phyloP scores from a whole-genome alignment of 768 basidiomycete species.

The Coprinopsis strossmayeri region DNA sequence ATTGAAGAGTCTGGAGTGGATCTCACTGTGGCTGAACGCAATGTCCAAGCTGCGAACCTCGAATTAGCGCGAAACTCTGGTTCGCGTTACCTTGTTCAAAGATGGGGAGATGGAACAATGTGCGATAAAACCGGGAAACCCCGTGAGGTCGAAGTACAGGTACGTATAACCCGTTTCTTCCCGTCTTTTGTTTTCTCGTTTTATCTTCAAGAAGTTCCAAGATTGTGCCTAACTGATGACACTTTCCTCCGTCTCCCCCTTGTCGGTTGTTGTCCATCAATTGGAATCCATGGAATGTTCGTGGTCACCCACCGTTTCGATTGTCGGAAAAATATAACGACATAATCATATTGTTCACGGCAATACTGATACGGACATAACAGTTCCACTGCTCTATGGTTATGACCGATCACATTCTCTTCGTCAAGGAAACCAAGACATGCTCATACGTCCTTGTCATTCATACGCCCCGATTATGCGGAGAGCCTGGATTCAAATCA shows the following conservation, averaged over 20 bases:
- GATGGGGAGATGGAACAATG: conserved; percentile 84
- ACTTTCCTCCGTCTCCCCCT: not conserved
- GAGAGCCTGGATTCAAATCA: conserved; percentile 88
- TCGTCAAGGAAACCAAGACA: conserved; percentile 89
- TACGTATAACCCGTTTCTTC: conserved; percentile 31
- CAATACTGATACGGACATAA: not conserved
- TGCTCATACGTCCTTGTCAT: conserved; percentile 93
- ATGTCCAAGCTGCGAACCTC: conserved; percentile 60
- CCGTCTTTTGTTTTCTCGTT: conserved; percentile 12
- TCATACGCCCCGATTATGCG: conserved; percentile 91
- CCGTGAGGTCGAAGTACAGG: conserved; percentile 95
- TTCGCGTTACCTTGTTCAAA: conserved; percentile 87
- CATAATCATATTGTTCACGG: not conserved
- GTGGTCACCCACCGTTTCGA: not conserved
- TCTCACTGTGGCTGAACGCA: conserved; percentile 58
- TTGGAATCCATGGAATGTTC: not conserved
- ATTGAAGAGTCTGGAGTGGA: conserved; percentile 55
- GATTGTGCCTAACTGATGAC: conserved; percentile 4
- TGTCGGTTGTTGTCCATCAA: not conserved
- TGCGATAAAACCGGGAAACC: conserved; percentile 89
- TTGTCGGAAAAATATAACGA: conserved; percentile 1
- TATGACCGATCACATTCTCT: conserved; percentile 82
- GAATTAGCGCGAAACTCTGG: conserved; percentile 73
- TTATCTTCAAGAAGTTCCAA: not conserved
- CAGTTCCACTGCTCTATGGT: conserved; percentile 97